Conservation (phyloP, 2,329 filamentous ascomycete species). For the Aspergillus sp. region DNA sequence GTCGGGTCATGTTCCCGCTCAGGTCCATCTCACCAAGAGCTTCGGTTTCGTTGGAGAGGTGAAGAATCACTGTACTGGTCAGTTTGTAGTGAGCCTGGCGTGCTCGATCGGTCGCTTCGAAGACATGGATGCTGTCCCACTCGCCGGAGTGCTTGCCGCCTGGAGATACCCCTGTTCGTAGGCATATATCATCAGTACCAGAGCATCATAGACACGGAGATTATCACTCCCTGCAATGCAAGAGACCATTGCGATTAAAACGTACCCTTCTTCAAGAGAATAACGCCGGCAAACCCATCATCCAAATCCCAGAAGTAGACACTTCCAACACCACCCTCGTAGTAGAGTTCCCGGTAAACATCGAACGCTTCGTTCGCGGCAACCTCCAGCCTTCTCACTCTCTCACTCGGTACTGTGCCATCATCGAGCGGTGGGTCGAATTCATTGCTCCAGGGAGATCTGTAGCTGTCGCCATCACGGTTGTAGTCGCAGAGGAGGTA, state of each 20-base stretch:
- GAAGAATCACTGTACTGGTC: conserved; percentile 93
- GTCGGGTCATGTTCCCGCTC: conserved; percentile 95
- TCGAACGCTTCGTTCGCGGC: conserved; percentile 95
- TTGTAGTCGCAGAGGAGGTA: conserved; percentile 99
- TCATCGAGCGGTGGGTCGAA: conserved; percentile 91
- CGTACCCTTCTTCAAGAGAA: conserved; percentile 88
- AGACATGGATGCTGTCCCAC: conserved; percentile 99
- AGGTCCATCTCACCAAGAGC: conserved; percentile 84
- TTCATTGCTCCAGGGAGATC: conserved; percentile 98
- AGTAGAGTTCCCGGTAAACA: conserved; percentile 87
- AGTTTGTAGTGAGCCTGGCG: conserved; percentile 95
- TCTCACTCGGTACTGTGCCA: conserved; percentile 83
- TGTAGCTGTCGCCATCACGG: conserved; percentile 95
- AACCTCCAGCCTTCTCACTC: conserved; percentile 90
- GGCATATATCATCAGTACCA: conserved; percentile 1
- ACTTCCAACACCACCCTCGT: conserved; percentile 91
- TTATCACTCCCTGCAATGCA: background rate
- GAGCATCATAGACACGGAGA: background rate
- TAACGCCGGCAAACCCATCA: conserved; percentile 94
- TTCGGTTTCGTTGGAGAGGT: conserved; percentile 68
- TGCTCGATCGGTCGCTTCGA: conserved; percentile 91
- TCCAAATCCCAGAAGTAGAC: conserved; percentile 99
- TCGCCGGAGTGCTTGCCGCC: conserved; percentile 70
- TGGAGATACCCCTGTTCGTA: conserved; percentile 60
- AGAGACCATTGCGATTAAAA: background rate